Evolutionary conservation across 228 moss, liverwort and hornwort genomes (phyloP).

Genomic region (Sphagnum magellanicum): DNA sequence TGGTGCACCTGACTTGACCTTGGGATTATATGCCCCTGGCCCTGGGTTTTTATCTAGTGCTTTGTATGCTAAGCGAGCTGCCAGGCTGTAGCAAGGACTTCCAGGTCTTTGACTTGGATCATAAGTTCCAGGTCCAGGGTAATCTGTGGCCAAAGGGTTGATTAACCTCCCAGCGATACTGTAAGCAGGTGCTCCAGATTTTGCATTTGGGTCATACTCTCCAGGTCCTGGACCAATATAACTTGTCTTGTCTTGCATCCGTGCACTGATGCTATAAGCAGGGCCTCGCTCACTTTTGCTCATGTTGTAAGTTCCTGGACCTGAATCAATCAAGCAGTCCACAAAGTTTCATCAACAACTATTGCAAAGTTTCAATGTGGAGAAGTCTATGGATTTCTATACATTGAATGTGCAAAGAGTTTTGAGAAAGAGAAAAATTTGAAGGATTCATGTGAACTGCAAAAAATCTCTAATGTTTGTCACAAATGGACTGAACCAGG

Average conservation of each 20-base stretch:
- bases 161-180: constrained; percentile 37
- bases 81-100: constrained; percentile 57
- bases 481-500: too few relatives aligned
- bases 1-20: constrained; percentile 38
- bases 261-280: constrained; percentile 37
- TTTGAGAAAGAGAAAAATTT: not conserved
- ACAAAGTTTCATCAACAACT: too few relatives aligned
- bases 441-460: constrained; percentile 6
- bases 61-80: constrained; percentile 22
- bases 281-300: constrained; percentile 30
- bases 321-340: too few relatives aligned
- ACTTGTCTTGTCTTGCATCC: constrained; percentile 8
- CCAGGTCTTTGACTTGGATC: constrained; percentile 8
- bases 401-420: too few relatives aligned
- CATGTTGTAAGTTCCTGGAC: constrained; percentile 24
- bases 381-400: too few relatives aligned
- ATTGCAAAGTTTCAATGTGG: too few relatives aligned
- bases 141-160: constrained; percentile 4
- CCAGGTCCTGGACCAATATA: constrained; percentile 52
- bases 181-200: constrained; percentile 41
- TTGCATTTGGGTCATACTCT: constrained; percentile 32
- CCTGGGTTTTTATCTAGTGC: constrained; percentile 49
- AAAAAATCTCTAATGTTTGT: too few relatives aligned
- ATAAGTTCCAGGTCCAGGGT: constrained; percentile 68
- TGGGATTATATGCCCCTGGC: constrained; percentile 60